Evolutionary conservation across 2,329 filamentous ascomycete genomes (phyloP).

Genomic region (Leptographium wingfieldii): DNA sequence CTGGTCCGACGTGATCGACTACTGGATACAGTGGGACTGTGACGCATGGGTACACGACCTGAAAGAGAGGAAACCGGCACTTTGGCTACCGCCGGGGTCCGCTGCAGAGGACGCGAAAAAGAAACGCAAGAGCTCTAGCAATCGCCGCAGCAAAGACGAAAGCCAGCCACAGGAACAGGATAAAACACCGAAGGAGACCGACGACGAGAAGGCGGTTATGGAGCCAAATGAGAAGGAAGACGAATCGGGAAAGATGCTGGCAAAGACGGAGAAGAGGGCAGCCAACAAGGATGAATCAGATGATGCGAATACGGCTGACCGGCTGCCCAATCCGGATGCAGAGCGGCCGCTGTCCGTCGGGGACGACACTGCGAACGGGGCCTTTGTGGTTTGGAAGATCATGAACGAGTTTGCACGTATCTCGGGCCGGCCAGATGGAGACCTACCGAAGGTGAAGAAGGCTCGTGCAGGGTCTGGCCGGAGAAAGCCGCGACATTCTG

Average conservation of each 20-base stretch:
- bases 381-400: constrained; percentile 32
- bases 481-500: constrained; percentile 8
- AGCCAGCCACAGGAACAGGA: not conserved
- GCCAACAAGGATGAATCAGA: not conserved
- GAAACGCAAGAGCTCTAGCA: constrained; percentile 18
- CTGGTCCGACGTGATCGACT: constrained; percentile 63
- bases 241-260: not conserved
- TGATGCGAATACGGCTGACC: not conserved
- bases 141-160: constrained; percentile 1
- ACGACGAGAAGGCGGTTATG: not conserved
- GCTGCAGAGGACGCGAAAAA: constrained; percentile 25
- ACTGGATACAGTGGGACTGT: constrained; percentile 64
- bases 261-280: not conserved
- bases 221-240: not conserved
- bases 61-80: constrained; percentile 41
- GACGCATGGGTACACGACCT: constrained; percentile 59
- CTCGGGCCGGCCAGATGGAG: constrained; percentile 17
- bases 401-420: constrained; percentile 22
- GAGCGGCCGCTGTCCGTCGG: constrained; percentile 29
- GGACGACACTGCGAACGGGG: constrained; percentile 32
- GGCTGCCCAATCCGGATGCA: constrained; percentile 6
- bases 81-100: constrained; percentile 42
- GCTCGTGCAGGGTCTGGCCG: not conserved
- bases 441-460: constrained; percentile 6
- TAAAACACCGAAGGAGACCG: not conserved